phyloP scores from a whole-genome alignment of 2,329 filamentous ascomycete species.

The Graphilbum ipis-grandicollis region DNA sequence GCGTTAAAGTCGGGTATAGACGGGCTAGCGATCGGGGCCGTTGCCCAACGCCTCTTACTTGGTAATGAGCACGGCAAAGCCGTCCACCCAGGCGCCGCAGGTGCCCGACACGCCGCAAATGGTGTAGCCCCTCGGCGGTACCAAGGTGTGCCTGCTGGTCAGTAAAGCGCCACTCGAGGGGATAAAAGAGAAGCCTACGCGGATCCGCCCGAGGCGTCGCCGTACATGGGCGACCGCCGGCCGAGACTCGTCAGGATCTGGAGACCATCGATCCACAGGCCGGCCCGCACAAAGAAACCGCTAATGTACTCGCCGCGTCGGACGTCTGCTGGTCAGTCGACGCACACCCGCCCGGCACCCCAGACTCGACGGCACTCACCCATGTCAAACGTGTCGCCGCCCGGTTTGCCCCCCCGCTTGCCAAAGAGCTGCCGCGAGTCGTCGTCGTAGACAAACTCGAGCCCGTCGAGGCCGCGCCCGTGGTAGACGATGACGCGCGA shows the following conservation, averaged over 20 bases:
- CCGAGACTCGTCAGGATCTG: slow-evolving; percentile 81
- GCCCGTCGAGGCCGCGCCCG: slow-evolving; percentile 59
- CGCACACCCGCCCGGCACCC: too few relatives aligned
- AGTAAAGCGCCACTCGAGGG: slow-evolving; percentile 7
- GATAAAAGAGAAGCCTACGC: slow-evolving; percentile 34
- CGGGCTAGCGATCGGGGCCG: too few relatives aligned
- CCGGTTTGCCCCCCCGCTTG: slow-evolving; percentile 52
- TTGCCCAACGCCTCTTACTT: slow-evolving; percentile 3
- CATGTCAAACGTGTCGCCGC: slow-evolving; percentile 59
- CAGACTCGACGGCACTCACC: slow-evolving; percentile 42
- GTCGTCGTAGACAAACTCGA: slow-evolving; percentile 91
- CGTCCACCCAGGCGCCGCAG: slow-evolving; percentile 66
- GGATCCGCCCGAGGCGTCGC: slow-evolving; percentile 62
- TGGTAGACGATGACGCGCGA: slow-evolving; percentile 61
- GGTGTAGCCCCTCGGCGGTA: slow-evolving; percentile 76
- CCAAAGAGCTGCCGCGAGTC: slow-evolving; percentile 73
- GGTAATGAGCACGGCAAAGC: slow-evolving; percentile 57
- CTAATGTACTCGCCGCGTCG: slow-evolving; percentile 72
- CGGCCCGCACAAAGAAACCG: slow-evolving; percentile 69
- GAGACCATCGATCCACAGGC: slow-evolving; percentile 71
- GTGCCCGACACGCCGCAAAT: slow-evolving; percentile 79
- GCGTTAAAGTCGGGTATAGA: too few relatives aligned
- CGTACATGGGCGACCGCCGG: slow-evolving; percentile 72
- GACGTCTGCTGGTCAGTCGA: slow-evolving; percentile 38
- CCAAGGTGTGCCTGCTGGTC: slow-evolving; percentile 55